phyloP scores from a whole-genome alignment of 331 rosid species.

The Erythrophleum ivorense region DNA sequence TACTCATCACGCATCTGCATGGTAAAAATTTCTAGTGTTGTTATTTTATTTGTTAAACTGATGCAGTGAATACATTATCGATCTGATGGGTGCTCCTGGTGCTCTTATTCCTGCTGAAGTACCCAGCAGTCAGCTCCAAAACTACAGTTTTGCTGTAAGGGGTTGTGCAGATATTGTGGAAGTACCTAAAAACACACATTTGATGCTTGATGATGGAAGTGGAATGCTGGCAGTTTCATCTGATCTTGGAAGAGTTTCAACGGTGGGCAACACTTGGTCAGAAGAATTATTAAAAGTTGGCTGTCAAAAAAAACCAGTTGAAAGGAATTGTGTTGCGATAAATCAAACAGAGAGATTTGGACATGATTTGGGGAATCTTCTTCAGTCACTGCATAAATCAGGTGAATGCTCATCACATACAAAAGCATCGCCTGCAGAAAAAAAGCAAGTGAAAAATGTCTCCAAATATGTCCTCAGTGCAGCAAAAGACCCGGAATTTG shows the following conservation, averaged over 20 bases:
- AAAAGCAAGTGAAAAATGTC: slow-evolving; percentile 82
- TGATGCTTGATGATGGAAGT: slow-evolving; percentile 50
- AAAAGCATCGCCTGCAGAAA: slow-evolving; percentile 73
- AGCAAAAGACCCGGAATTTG: slow-evolving; percentile 87
- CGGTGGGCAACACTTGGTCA: slow-evolving; percentile 48
- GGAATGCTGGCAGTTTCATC: slow-evolving; percentile 49
- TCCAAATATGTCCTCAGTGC: slow-evolving; percentile 88
- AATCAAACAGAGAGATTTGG: slow-evolving; percentile 51
- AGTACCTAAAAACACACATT: slow-evolving; percentile 47
- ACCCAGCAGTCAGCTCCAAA: slow-evolving; percentile 87
- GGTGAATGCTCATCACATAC: slow-evolving; percentile 53
- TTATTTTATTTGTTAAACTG: slow-evolving; percentile 43
- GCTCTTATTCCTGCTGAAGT: slow-evolving; percentile 93
- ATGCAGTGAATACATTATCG: slow-evolving; percentile 96
- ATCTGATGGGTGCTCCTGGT: slow-evolving; percentile 99
- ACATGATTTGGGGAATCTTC: slow-evolving; percentile 52
- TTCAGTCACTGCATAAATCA: slow-evolving; percentile 47
- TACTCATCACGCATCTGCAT: slow-evolving; percentile 27
- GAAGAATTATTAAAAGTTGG: slow-evolving; percentile 55
- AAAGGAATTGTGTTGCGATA: slow-evolving; percentile 44
- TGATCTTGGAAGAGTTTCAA: slow-evolving; percentile 48
- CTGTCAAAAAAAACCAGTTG: slow-evolving; percentile 50
- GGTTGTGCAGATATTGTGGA: slow-evolving; percentile 62
- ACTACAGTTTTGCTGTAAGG: slow-evolving; percentile 71
- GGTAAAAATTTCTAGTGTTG: slow-evolving; percentile 33